Percentiles rank a stretch among this genome's conserved stretches.
Evolutionary conservation across 2,329 filamentous ascomycete species (phyloP).

Genomic region (Hymenoscyphus linearis): DNA sequence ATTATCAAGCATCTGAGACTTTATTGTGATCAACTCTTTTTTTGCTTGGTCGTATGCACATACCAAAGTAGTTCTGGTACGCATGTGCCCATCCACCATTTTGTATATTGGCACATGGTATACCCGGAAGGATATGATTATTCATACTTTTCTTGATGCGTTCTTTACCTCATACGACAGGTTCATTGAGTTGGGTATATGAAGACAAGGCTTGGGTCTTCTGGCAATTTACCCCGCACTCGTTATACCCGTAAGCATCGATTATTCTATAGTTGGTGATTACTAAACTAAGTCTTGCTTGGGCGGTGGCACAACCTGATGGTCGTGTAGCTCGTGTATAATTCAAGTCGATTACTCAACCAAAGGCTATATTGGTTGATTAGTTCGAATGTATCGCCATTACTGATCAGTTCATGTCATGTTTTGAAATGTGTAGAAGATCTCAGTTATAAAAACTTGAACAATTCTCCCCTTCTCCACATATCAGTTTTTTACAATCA

Average conservation of each 20-base stretch:
- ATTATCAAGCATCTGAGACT: not conserved
- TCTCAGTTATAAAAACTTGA: not conserved
- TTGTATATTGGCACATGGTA: too few species aligned
- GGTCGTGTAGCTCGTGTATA: too few species aligned
- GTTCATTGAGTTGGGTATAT: not conserved
- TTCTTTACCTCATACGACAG: too few species aligned
- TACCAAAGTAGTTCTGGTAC: too few species aligned
- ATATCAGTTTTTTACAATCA: not conserved
- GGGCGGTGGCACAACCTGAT: not conserved
- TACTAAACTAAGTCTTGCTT: not conserved
- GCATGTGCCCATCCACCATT: too few species aligned
- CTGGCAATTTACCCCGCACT: not conserved
- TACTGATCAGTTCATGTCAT: not conserved
- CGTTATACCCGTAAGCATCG: not conserved
- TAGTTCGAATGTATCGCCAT: not conserved
- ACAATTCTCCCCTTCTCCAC: not conserved
- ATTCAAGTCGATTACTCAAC: not conserved
- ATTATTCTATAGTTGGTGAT: not conserved
- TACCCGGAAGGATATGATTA: too few species aligned
- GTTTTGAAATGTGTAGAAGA: not conserved
- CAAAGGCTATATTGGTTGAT: not conserved
- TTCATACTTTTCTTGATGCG: too few species aligned
- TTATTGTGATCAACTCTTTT: not conserved
- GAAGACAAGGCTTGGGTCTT: not conserved
- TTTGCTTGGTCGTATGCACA: too few species aligned